Evolutionary conservation across 495 filamentous ascomycete species (phyloP), one percentile per base, ranked within the genome.

Genomic region (Antarctomyces pellizariae): DNA sequence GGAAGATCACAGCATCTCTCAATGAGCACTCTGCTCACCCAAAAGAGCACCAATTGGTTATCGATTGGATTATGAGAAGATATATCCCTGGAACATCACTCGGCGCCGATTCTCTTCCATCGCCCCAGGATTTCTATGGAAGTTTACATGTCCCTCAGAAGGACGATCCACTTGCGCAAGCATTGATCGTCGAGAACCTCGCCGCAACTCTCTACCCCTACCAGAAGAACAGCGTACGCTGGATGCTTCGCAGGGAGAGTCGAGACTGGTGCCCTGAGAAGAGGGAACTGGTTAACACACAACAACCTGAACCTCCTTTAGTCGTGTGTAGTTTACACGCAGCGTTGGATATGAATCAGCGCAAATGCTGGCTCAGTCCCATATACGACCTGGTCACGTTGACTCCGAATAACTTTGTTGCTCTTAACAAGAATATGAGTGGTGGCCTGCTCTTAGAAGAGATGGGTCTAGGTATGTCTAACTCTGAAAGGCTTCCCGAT

Each of bases 201-300:
- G 28, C 35, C 5, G 25, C 41, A 9, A 28, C 19, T 2, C 50
- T 80, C 3, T 74, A 71, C 38, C 69, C 73, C 0, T 83, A 79
- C 36, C 75, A 83, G 39, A 56, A 59, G 32, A 54, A 75, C 35
- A 60, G 75, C n/a, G 57, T 80, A 3, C 46, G 56, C 23, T 83
- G 75, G 73, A 49, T 83, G 33, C 34, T 80, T 16, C 34, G 41
- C 27, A 54, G 63, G 37, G 75, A 80, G 32, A 32, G 36, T 2
- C 35, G 33, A 3, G 31, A 41, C 16, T 41, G 35, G 35, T 22
- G 32, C 6, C 13, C 13, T 14, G 28, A 21, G 12, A n/a, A 13
- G 10, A 13, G 8, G 14, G 18, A 21, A 25, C 7, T 10, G 11
- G 11, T 10, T 4, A 13, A 30, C 16, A 12, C 24, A 8, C 7